Evolutionary conservation across 1,284 basidiomycete species (phyloP).

Genomic region (Volvariella volvacea): DNA sequence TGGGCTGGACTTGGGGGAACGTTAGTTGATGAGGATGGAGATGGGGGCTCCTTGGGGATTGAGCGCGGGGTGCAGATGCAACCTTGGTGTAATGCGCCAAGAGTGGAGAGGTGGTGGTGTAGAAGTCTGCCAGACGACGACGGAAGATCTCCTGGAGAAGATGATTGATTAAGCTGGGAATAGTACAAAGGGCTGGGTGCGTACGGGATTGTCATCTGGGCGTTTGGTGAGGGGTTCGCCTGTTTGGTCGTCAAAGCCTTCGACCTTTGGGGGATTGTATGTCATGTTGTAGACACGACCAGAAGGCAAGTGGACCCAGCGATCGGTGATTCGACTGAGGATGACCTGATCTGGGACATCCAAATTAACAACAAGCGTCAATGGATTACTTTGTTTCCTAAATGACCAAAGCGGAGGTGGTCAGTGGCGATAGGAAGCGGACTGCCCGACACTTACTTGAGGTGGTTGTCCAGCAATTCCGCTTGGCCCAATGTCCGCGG

Average conservation of each 20-base stretch:
- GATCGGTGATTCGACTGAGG: constrained; percentile 83
- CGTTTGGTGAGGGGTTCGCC: constrained; percentile 87
- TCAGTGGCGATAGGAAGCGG: constrained; percentile 1
- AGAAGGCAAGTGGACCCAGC: constrained; percentile 91
- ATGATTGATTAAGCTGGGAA: constrained; percentile 6
- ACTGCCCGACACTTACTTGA: constrained; percentile 38
- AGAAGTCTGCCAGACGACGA: constrained; percentile 77
- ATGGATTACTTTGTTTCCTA: constrained; percentile 51
- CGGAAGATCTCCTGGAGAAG: constrained; percentile 69
- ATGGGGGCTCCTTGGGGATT: constrained; percentile 23
- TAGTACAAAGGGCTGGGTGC: constrained; percentile 20
- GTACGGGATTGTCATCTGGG: constrained; percentile 88
- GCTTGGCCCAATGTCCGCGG: constrained; percentile 92
- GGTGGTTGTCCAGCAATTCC: constrained; percentile 71
- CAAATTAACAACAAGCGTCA: constrained; percentile 87
- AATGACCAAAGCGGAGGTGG: not conserved
- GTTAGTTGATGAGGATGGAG: constrained; percentile 44
- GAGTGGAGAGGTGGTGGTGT: constrained; percentile 83
- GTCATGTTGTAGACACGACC: constrained; percentile 93
- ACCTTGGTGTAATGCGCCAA: constrained; percentile 68
- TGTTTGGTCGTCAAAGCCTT: constrained; percentile 88
- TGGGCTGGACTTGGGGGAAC: constrained; percentile 34
- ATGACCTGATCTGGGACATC: constrained; percentile 91
- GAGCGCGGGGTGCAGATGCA: constrained; percentile 16
- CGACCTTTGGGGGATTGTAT: constrained; percentile 84